Conservation (phyloP, 2,329 filamentous ascomycete genomes). For the Alternaria brassicae region DNA sequence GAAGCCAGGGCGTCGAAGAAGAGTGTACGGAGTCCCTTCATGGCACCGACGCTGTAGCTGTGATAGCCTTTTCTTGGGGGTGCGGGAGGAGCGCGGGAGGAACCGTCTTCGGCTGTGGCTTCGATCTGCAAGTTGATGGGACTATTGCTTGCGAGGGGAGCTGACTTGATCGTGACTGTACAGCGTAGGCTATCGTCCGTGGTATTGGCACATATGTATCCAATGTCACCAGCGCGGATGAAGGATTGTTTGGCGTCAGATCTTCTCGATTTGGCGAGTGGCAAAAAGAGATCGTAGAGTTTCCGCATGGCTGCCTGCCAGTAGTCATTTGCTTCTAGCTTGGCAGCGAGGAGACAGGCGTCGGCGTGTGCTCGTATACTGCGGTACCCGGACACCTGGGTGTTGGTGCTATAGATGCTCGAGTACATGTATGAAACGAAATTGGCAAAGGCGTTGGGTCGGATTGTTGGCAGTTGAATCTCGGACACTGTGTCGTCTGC, state of each 20-base stretch:
- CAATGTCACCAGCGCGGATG: slow-evolving; percentile 19
- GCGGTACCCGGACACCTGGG: slow-evolving; percentile 11
- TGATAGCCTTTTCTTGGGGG: not conserved
- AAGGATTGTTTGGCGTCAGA: not conserved
- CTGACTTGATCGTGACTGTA: not conserved
- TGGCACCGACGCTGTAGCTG: not conserved
- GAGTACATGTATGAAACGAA: slow-evolving; percentile 26
- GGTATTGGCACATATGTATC: slow-evolving; percentile 14
- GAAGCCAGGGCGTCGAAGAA: slow-evolving; percentile 26
- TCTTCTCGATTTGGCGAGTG: slow-evolving; percentile 1
- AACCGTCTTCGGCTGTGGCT: not conserved
- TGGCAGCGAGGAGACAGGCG: slow-evolving; percentile 20
- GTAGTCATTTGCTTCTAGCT: slow-evolving; percentile 14
- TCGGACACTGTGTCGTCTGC: not conserved
- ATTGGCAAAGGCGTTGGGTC: slow-evolving; percentile 20
- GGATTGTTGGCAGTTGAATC: not conserved
- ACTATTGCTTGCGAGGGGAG: not conserved
- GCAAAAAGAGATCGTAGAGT: slow-evolving; percentile 15
- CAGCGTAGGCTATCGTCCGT: not conserved
- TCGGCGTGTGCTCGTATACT: slow-evolving; percentile 8
- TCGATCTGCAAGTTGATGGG: not conserved
- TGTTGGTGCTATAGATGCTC: slow-evolving; percentile 29
- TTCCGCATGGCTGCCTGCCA: slow-evolving; percentile 15
- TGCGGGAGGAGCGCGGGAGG: not conserved
- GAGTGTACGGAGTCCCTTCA: slow-evolving; percentile 12